phyloP scores from a whole-genome alignment of 2,329 filamentous ascomycete species.

The Zalaria sp. region DNA sequence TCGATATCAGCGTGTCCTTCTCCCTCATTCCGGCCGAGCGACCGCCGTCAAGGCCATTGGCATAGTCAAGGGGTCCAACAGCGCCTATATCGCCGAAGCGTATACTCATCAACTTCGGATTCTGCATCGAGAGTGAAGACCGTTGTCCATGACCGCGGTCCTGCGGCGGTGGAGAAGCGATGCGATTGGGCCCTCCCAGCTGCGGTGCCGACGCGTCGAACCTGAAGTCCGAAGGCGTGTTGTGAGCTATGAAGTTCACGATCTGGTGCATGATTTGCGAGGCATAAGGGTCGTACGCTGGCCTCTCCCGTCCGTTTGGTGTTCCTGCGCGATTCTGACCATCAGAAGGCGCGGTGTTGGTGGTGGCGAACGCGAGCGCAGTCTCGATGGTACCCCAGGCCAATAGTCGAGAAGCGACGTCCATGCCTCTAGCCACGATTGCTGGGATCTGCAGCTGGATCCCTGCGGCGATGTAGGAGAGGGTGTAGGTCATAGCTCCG shows the following conservation, averaged over 20 bases:
- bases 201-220: conserved; percentile 38
- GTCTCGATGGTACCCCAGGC: conserved; percentile 50
- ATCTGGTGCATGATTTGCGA: conserved; percentile 40
- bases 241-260: conserved; percentile 45
- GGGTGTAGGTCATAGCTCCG: conserved; percentile 21
- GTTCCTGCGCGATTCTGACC: too few relatives aligned
- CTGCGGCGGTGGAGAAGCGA: too few relatives aligned
- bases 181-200: conserved; percentile 8
- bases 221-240: conserved; percentile 46
- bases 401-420: conserved; percentile 43
- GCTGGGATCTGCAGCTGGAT: conserved; percentile 41
- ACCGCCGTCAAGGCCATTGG: too few relatives aligned
- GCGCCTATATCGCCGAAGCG: too few relatives aligned
- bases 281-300: conserved; percentile 39
- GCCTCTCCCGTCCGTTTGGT: too few relatives aligned
- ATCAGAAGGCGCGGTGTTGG: too few relatives aligned
- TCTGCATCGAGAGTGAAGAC: too few relatives aligned
- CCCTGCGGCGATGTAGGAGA: conserved; percentile 52
- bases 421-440: conserved; percentile 43
- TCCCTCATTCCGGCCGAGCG: too few relatives aligned
- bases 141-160: too few relatives aligned
- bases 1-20: too few relatives aligned
- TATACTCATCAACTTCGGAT: too few relatives aligned
- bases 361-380: conserved; percentile 41
- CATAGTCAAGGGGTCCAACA: too few relatives aligned